phyloP scores from a whole-genome alignment of 495 filamentous ascomycete species.

The Penicillium silybi region DNA sequence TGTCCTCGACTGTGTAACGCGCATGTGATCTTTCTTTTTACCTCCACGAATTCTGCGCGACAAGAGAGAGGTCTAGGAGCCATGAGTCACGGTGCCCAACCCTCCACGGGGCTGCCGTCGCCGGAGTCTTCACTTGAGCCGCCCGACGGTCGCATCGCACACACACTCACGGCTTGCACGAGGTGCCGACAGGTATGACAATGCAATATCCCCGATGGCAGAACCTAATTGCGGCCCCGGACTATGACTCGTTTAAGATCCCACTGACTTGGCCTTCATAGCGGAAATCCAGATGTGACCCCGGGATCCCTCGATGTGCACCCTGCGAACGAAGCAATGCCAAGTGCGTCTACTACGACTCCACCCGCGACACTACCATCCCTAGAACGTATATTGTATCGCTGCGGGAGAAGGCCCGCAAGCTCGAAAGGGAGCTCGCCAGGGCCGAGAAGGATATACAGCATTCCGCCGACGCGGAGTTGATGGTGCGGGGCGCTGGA shows the following conservation, averaged over 20 bases:
- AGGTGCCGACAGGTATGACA: conserved; percentile 78
- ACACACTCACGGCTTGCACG: conserved; percentile 84
- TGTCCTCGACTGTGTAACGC: not conserved
- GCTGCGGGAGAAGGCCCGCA: conserved; percentile 75
- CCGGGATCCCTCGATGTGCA: conserved; percentile 82
- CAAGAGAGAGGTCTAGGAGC: conserved; percentile 16
- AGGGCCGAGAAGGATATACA: conserved; percentile 59
- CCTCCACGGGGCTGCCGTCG: conserved; percentile 17
- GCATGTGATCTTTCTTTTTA: conserved; percentile 16
- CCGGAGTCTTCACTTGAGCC: conserved; percentile 25
- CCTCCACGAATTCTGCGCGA: conserved; percentile 1
- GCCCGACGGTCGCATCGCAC: conserved; percentile 56
- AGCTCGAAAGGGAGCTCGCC: conserved; percentile 70
- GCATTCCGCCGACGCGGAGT: conserved; percentile 66
- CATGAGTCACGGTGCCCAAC: conserved; percentile 21
- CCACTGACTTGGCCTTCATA: conserved; percentile 27
- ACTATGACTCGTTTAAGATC: not conserved
- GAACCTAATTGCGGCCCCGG: not conserved
- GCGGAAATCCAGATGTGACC: conserved; percentile 94
- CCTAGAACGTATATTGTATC: conserved; percentile 82
- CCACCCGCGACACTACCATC: conserved; percentile 70
- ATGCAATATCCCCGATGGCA: not conserved
- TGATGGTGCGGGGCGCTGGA: conserved; percentile 77
- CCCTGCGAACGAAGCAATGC: conserved; percentile 89
- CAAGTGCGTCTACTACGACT: conserved; percentile 90